These are phyloP conservation scores for Lepidium africanum DNA, from an alignment of 345 rosid species.

Conservation along the genomic window DNA sequence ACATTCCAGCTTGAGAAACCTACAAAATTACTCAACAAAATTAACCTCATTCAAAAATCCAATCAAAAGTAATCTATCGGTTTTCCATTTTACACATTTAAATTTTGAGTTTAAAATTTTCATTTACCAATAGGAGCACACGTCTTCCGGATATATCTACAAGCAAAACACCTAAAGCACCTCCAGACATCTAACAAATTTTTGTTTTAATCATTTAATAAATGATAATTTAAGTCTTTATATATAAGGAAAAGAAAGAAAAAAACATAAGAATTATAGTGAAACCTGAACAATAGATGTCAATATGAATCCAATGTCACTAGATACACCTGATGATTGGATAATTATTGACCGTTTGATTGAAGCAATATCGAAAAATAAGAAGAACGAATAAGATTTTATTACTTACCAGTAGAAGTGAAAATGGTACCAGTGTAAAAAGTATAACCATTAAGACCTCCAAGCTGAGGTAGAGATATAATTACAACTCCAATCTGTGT, in stretches of 20 bases:
- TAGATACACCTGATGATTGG: slow-evolving; percentile 90
- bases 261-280: too few relatives aligned
- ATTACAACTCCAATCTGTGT: slow-evolving; percentile 59
- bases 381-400: too few relatives aligned
- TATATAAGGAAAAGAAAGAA: too few relatives aligned
- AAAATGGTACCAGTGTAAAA: slow-evolving; percentile 53
- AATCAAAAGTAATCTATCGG: too few relatives aligned
- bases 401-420: slow-evolving; percentile 51
- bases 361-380: too few relatives aligned
- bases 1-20: slow-evolving; percentile 73
- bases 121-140: slow-evolving; percentile 61
- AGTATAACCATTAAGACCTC: slow-evolving; percentile 54
- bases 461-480: slow-evolving; percentile 77
- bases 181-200: slow-evolving; percentile 77
- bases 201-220: too few relatives aligned
- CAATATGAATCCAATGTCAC: slow-evolving; percentile 56
- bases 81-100: too few relatives aligned
- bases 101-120: too few relatives aligned
- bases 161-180: slow-evolving; percentile 52
- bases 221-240: too few relatives aligned
- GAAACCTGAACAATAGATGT: slow-evolving; percentile 77
- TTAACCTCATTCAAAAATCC: background rate
- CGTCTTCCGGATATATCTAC: slow-evolving; percentile 74
- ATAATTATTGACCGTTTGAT: too few relatives aligned
- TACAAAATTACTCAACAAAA: slow-evolving; percentile 12